Conservation (phyloP, 495 filamentous ascomycete genomes). For the Xylona heveae region DNA sequence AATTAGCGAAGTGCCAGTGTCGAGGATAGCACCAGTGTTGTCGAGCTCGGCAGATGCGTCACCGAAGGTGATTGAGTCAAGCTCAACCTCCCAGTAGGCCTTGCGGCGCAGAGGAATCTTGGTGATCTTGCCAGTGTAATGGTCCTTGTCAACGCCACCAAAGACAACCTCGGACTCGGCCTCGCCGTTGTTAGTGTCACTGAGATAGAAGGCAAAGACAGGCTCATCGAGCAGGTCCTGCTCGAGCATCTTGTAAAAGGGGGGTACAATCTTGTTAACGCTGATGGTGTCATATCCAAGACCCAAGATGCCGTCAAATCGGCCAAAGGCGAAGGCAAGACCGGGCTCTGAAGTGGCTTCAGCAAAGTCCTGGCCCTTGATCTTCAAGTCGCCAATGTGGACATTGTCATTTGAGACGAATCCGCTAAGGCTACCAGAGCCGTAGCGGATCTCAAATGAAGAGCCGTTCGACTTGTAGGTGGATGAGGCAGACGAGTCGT, state of each 20-base stretch:
- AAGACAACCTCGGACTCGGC: constrained; percentile 74
- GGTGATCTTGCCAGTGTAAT: constrained; percentile 77
- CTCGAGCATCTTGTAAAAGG: constrained; percentile 88
- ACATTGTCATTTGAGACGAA: constrained; percentile 78
- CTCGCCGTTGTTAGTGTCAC: constrained; percentile 43
- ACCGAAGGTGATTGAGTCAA: constrained; percentile 79
- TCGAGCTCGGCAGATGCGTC: constrained; percentile 68
- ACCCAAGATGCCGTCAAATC: constrained; percentile 95
- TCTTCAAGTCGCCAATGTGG: constrained; percentile 68
- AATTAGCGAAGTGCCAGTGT: constrained; percentile 97
- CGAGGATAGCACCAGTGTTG: constrained; percentile 84
- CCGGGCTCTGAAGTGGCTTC: constrained; percentile 91
- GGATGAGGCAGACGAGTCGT: constrained; percentile 74
- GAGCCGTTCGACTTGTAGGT: constrained; percentile 90
- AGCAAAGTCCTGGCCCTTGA: constrained; percentile 82
- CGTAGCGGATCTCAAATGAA: constrained; percentile 84
- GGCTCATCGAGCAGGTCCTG: constrained; percentile 78
- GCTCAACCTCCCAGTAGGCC: constrained; percentile 99
- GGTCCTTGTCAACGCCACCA: constrained; percentile 69
- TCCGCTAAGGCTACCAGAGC: constrained; percentile 84
- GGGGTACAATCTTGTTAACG: constrained; percentile 83
- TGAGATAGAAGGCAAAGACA: constrained; percentile 92
- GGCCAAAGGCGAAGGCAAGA: constrained; percentile 91
- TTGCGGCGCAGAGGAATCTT: constrained; percentile 90
- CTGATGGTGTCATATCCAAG: constrained; percentile 90